phyloP scores from a whole-genome alignment of 495 filamentous ascomycete species.

The Podospora conica region DNA sequence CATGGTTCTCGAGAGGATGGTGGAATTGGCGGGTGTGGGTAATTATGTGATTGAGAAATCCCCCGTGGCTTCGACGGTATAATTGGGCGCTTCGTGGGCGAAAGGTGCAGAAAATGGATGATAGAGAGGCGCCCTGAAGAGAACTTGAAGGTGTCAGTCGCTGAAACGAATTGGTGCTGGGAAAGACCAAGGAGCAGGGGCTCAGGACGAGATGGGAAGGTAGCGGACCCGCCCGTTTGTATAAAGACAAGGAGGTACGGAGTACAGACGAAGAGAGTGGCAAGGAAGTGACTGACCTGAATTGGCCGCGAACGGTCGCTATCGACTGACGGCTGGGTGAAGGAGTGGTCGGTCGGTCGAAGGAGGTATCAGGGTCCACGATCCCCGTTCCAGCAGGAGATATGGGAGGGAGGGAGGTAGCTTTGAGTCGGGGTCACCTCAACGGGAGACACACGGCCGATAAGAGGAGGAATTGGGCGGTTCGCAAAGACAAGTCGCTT shows the following conservation, averaged over 20 bases:
- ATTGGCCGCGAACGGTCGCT: neutral
- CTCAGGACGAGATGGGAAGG: constrained; percentile 5
- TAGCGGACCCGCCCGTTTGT: constrained; percentile 2
- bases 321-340: neutral
- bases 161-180: neutral
- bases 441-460: neutral
- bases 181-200: neutral
- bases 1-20: constrained; percentile 16
- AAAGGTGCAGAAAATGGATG: neutral
- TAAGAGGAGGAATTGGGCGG: neutral
- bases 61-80: neutral
- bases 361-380: constrained; percentile 1
- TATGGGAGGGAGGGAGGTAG: neutral
- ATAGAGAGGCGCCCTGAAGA: neutral
- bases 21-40: constrained; percentile 14
- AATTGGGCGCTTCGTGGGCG: neutral
- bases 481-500: neutral
- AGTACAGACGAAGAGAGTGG: neutral
- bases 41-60: constrained; percentile 20
- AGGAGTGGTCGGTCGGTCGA: neutral
- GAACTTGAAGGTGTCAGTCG: constrained; percentile 17
- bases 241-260: neutral
- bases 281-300: neutral
- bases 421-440: neutral
- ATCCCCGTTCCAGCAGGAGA: constrained; percentile 12